These are phyloP conservation scores for Cyclotella baltica DNA, from an alignment of 108 stramenopile species.

Conservation along the genomic window DNA sequence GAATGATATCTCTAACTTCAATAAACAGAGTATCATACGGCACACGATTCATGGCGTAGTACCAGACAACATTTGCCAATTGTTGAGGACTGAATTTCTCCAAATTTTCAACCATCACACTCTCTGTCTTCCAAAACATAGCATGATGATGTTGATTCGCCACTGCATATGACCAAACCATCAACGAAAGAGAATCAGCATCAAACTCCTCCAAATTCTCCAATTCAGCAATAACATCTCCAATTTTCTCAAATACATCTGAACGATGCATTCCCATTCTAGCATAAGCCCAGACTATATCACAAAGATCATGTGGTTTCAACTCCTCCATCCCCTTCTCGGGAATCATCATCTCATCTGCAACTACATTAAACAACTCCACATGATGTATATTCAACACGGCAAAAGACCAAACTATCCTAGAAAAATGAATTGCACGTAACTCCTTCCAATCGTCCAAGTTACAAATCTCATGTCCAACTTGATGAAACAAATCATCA, in stretches of 20 bases:
- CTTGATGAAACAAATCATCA: no score
- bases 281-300: constrained; percentile 9
- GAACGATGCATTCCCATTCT: no score
- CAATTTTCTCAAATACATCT: constrained; percentile 9
- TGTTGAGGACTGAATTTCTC: not conserved
- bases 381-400: not conserved
- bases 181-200: not conserved
- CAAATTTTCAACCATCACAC: not conserved
- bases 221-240: not conserved
- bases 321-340: not conserved
- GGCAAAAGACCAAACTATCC: constrained; percentile 25
- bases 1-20: not conserved
- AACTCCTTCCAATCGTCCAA: not conserved
- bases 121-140: not conserved
- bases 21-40: not conserved
- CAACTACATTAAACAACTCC: constrained; percentile 16
- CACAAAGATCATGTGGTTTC: not conserved
- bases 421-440: not conserved
- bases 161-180: not conserved
- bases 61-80: constrained; percentile 18
- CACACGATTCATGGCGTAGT: constrained; percentile 2
- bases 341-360: not conserved
- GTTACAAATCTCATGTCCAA: not conserved
- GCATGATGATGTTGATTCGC: not conserved
- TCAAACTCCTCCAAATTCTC: not conserved